These are phyloP conservation scores for Rhizophlyctis rosea DNA, from an alignment of 192 early-diverging fungal species.

Conservation along the genomic window DNA sequence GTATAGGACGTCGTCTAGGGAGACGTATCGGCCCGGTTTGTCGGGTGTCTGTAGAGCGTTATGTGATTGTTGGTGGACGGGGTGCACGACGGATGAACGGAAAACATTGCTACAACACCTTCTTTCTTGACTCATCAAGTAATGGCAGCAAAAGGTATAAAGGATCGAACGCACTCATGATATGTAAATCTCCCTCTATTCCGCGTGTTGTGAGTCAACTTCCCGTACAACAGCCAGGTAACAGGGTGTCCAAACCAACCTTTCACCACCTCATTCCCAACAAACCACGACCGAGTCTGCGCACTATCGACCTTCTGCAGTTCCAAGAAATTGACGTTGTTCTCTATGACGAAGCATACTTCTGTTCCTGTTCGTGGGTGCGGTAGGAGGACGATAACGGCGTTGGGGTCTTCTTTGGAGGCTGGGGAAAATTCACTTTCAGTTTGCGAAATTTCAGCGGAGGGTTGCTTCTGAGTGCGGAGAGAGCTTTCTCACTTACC, in stretches of 20 bases:
- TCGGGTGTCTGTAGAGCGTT: constrained; percentile 12
- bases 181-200: constrained; percentile 27
- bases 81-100: too few relatives aligned
- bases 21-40: constrained; percentile 8
- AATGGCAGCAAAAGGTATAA: constrained; percentile 23
- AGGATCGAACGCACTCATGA: constrained; percentile 18
- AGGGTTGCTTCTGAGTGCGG: too few relatives aligned
- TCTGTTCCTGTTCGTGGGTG: not conserved
- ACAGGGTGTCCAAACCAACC: too few relatives aligned
- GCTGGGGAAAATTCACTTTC: too few relatives aligned
- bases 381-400: not conserved
- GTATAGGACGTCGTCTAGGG: constrained; percentile 27
- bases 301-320: constrained; percentile 15
- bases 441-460: too few relatives aligned
- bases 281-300: constrained; percentile 17
- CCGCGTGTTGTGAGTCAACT: too few relatives aligned
- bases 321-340: constrained; percentile 7
- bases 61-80: too few relatives aligned
- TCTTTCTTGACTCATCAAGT: constrained; percentile 6
- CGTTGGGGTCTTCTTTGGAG: too few relatives aligned
- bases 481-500: too few relatives aligned
- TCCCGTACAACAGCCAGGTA: too few relatives aligned
- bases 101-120: constrained; percentile 9
- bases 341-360: not conserved
- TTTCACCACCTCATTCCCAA: constrained; percentile 19